A percentile compares a stretch with the other conserved stretches of the same genome.
phyloP scores from a whole-genome alignment of 2,329 filamentous ascomycete species.

The Diaporthe citriasiana region DNA sequence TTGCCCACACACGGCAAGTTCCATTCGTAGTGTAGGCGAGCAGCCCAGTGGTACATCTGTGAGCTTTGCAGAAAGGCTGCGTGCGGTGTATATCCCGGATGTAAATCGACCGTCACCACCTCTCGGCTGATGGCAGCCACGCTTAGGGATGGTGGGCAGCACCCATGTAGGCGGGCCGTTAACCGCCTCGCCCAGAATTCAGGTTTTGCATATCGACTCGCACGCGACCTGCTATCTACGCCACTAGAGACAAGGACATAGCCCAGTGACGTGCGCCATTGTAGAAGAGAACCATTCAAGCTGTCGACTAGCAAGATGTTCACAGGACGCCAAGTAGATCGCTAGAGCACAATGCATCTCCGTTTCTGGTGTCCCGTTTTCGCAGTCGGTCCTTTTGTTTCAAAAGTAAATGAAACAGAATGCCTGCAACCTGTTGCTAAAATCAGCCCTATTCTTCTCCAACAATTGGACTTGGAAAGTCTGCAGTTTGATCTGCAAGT shows the following conservation, averaged over 20 bases:
- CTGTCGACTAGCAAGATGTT: not conserved
- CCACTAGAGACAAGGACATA: not conserved
- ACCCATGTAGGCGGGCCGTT: slow-evolving; percentile 24
- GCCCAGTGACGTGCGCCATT: not conserved
- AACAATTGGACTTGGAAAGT: not conserved
- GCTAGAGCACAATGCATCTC: not conserved
- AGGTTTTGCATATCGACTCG: not conserved
- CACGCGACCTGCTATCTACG: slow-evolving; percentile 13
- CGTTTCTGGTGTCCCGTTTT: slow-evolving; percentile 16
- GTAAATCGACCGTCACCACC: not conserved
- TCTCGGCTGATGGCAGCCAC: not conserved
- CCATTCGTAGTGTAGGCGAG: not conserved
- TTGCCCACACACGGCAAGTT: not conserved
- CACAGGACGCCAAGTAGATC: not conserved
- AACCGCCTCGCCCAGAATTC: slow-evolving; percentile 15
- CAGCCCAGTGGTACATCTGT: not conserved
- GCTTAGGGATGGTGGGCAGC: slow-evolving; percentile 11
- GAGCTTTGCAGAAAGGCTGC: not conserved
- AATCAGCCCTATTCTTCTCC: slow-evolving; percentile 13
- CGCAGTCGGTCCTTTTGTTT: slow-evolving; percentile 4
- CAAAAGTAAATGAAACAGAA: slow-evolving; percentile 3
- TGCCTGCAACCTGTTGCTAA: slow-evolving; percentile 2
- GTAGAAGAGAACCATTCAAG: not conserved
- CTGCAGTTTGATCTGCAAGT: slow-evolving; percentile 30
- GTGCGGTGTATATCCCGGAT: not conserved